Evolutionary conservation across 163 green algal genomes (phyloP), one percentile per base, ranked within the genome.

Genomic region (Scenedesmus sp.): DNA sequence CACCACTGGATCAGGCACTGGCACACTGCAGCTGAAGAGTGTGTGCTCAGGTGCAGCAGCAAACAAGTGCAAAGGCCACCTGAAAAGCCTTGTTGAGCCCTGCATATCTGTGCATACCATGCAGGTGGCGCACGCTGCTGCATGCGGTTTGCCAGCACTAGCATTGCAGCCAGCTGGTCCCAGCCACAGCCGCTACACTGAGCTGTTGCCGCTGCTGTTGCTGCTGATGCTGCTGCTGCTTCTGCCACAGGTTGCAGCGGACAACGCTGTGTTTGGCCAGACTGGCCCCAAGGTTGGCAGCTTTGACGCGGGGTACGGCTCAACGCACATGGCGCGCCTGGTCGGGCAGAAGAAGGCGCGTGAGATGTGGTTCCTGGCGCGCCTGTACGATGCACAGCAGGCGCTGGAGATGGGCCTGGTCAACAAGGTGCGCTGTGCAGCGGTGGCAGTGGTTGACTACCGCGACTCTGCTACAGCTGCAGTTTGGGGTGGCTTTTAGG

Each of bases 221-320:
- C 30, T 76, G 30, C 65, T 76, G 65, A 6, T 9, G 15, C 30
- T 76, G 30, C 65, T 86, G 81, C 81, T 33, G 42, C n/a, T 30
- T 2, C 44, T 73, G 46, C 22, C 42, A 73, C 92, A 98, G 95
- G 98, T 99, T 43, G 96, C 98, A 7, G 98, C 98, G 30, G 98
- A 99, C 94, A 99, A 99, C 87, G 98, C 96, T 2, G 95, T 99
- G 16, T 99, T 99, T 95, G 98, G 98, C 13, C 98, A 99, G 94
- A 99, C 98, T 9, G 98, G 98, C 20, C 98, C 98, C 84, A 99
- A 99, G 93, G 97, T 99, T 6, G 98, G 98, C 46, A 98, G 94
- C 90, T 99, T 99, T 93, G 98, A 99, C 89, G 98, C 97, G 40
- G 98, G 98, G 26, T 99, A 99, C 93, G 98, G 98, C 40, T 97